A percentile compares a stretch with the other conserved stretches of the same genome.
phyloP scores from a whole-genome alignment of 2,329 filamentous ascomycete species.

The Annulohypoxylon truncatum region DNA sequence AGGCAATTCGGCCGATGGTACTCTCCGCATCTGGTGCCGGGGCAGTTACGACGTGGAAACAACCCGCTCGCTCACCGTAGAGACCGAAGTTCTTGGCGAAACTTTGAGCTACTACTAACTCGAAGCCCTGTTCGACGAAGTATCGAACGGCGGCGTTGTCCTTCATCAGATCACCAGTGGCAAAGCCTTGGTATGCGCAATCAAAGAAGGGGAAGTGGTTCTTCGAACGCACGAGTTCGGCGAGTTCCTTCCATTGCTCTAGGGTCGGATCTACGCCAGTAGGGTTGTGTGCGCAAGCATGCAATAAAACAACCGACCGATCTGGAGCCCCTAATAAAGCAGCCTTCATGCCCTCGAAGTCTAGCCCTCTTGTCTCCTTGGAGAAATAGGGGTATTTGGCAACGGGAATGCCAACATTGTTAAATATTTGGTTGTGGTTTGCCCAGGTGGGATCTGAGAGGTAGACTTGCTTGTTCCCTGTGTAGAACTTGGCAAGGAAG shows the following conservation, averaged over 20 bases:
- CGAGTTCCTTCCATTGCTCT: slow-evolving; percentile 94
- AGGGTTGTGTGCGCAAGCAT: slow-evolving; percentile 97
- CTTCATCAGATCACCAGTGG: slow-evolving; percentile 84
- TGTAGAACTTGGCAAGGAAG: slow-evolving; percentile 94
- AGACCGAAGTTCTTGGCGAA: slow-evolving; percentile 99
- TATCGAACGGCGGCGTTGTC: slow-evolving; percentile 95
- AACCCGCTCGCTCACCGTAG: slow-evolving; percentile 95
- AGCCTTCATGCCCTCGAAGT: slow-evolving; percentile 88
- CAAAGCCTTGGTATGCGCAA: slow-evolving; percentile 97
- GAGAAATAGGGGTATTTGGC: slow-evolving; percentile 95
- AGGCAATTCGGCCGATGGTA: slow-evolving; percentile 75
- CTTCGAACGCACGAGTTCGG: slow-evolving; percentile 78
- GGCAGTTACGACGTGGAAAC: slow-evolving; percentile 91
- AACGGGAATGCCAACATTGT: slow-evolving; percentile 83
- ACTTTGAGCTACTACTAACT: slow-evolving; percentile 87
- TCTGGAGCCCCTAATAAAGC: slow-evolving; percentile 77
- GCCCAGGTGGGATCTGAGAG: slow-evolving; percentile 97
- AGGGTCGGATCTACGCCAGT: slow-evolving; percentile 95
- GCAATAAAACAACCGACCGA: slow-evolving; percentile 87
- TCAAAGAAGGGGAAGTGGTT: slow-evolving; percentile 98
- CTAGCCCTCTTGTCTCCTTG: slow-evolving; percentile 86
- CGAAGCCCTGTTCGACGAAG: slow-evolving; percentile 92
- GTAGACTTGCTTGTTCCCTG: slow-evolving; percentile 80
- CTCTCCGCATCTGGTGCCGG: slow-evolving; percentile 74
- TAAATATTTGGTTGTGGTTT: slow-evolving; percentile 99